Base-by-base conservation (phyloP, 176 grass and related monocot species). In the Eragrostis nindensis region DNA sequence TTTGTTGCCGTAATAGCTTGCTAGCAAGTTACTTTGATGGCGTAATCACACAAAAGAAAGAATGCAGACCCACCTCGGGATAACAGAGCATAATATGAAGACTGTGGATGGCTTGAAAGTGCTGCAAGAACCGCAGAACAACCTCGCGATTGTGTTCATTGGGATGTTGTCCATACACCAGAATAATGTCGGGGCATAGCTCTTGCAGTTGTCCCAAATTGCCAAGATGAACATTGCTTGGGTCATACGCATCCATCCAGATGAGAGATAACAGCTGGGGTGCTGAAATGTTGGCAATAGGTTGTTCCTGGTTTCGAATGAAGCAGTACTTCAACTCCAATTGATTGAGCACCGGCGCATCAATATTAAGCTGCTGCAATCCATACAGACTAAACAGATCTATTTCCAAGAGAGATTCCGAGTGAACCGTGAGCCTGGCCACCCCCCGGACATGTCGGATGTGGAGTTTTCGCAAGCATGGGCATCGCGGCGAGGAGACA, bases 161-260 rank as follows among this genome's bases (percentile, higher is more conserved):
- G 22, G 1, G 3, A 25, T 61, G 11, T 0, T 27, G 0, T 1
- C 57, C 57, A 27, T 61, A 61, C 4, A 13, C 57, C 22, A 27
- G 0, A 27, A 61, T 13, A 27, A 0, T 0, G 4, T 1, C 0
- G 24, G 24, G 14, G 4, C 22, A 0, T 10, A 61, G 57, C 3
- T 0, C 11, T 6, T 27, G 22, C 57, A 61, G 24, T 5, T 61
- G 57, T 27, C 57, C 57, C 24, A 61, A 1, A 61, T 6, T 61
- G 57, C 24, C 57, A 61, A 61, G 42, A 43, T 46, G 41, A 6
- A 46, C 67, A 46, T 15, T 8, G 8, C 55, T 59, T 11, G n/a
- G 7, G n/a, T 59, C n/a, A 59, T 24, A 59, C 55, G 8, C 2
- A 25, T 24, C 55, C 9, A 0, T 25, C 55, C 55, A 59, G 7